These are phyloP conservation scores for Gaeumannomyces sp. DNA, from an alignment of 2,329 filamentous ascomycete genomes.

Conservation along the genomic window DNA sequence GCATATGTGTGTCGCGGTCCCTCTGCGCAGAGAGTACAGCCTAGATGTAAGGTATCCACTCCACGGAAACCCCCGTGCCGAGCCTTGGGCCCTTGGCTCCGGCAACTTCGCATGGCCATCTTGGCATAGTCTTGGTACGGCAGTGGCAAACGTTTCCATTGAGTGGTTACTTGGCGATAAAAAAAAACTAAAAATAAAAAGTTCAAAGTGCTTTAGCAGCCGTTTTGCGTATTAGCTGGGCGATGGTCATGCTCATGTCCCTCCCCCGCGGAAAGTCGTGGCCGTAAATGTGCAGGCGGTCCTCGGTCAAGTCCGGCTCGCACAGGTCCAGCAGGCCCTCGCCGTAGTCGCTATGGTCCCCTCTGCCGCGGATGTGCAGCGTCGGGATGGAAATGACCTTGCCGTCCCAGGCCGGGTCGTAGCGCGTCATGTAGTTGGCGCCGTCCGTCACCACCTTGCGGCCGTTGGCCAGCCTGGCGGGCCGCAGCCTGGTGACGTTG, in stretches of 20 bases:
- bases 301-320: constrained; percentile 10
- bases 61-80: too few relatives aligned
- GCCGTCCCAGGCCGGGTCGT: constrained; percentile 12
- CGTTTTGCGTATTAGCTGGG: constrained; percentile 12
- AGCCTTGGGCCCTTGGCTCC: too few relatives aligned
- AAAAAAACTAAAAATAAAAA: too few relatives aligned
- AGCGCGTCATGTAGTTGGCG: constrained; percentile 13
- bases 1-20: too few relatives aligned
- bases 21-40: too few relatives aligned
- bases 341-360: constrained; percentile 12
- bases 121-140: too few relatives aligned
- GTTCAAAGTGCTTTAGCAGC: constrained; percentile 11
- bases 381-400: constrained; percentile 12
- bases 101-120: too few relatives aligned
- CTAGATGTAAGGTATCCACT: too few relatives aligned
- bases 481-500: constrained; percentile 9
- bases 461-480: constrained; percentile 12
- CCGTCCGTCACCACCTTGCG: constrained; percentile 10
- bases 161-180: too few relatives aligned
- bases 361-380: constrained; percentile 12
- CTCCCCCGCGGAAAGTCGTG: constrained; percentile 13
- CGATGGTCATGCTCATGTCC: constrained; percentile 13
- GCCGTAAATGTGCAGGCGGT: constrained; percentile 12
- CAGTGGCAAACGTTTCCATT: too few relatives aligned
- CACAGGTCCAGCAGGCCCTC: constrained; percentile 12